Base-by-base conservation (phyloP, 225 moss, liverwort and hornwort genomes). In the Polytrichum formosum region DNA sequence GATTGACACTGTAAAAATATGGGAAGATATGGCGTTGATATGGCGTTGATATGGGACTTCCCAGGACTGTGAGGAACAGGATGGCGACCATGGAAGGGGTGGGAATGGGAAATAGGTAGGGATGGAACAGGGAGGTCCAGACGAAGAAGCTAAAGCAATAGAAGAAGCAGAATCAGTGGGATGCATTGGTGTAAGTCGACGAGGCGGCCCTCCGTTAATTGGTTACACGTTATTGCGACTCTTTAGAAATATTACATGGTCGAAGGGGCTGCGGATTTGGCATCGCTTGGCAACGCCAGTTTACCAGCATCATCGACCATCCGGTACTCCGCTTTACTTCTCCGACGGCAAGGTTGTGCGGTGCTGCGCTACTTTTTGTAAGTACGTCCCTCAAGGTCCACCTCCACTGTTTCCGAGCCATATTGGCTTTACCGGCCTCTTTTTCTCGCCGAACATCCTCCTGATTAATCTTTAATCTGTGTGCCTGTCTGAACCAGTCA, bases 311-410 rank as follows among this genome's bases (percentile, higher is more conserved):
- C 81, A 64, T 68, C 33, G n/a, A 26, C 28, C 30, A 62, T 63
- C 79, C 66, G 66, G 68, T 9, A 59, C 76, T 66, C 76, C 79
- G 58, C 74, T 82, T 37, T 82, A 59, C 67, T 82, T 78, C 71
- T 64, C 79, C 74, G 82, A 77, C 76, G 76, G 72, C 76, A 82
- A 85, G 85, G 79, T 76, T 72, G 76, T 82, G 76, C 82, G 82
- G 79, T 85, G 85, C 85, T 85, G 85, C 82, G 85, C 85, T 69
- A 63, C 74, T 77, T 76, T 85, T 61, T 82, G 85, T 85, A 85
- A 76, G 82, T 82, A 46, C 46, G 46, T 46, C 69, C 67, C 69
- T 74, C 74, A 69, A 67, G 77, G 84, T 75, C 80, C 84, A 70
- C 31, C 75, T 78, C 13, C 77, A 54, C 76, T 74, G 31, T 33